phyloP scores from a whole-genome alignment of 129 eudicot species.

The carrot (Daucus carota) region DNA sequence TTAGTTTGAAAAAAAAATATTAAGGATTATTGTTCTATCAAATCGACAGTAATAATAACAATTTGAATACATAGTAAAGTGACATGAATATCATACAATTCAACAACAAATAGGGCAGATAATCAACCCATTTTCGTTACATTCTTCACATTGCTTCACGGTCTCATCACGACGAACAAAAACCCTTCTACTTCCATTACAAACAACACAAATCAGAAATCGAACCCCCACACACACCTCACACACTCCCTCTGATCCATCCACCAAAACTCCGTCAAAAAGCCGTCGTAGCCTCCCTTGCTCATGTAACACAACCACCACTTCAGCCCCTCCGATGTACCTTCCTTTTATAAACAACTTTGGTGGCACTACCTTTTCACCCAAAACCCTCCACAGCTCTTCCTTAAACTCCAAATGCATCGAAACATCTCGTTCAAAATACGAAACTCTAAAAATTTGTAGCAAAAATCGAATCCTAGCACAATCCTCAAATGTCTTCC shows the following conservation, averaged over 20 bases:
- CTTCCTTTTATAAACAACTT: constrained; percentile 77
- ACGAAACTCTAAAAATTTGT: constrained; percentile 47
- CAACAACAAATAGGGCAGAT: constrained; percentile 76
- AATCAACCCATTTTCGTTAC: constrained; percentile 81
- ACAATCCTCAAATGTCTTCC: constrained; percentile 86
- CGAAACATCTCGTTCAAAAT: constrained; percentile 67
- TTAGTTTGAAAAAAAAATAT: too few species aligned
- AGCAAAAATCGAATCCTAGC: constrained; percentile 53
- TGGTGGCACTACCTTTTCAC: constrained; percentile 62
- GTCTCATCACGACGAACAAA: constrained; percentile 24
- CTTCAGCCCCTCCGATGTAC: constrained; percentile 85
- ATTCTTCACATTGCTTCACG: constrained; percentile 38
- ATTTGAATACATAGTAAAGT: neutral
- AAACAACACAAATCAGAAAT: constrained; percentile 60
- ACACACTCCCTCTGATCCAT: constrained; percentile 35
- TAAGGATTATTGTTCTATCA: neutral
- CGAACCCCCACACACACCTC: constrained; percentile 65
- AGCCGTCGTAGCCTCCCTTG: constrained; percentile 66
- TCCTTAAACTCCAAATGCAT: constrained; percentile 72
- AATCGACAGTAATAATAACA: neutral
- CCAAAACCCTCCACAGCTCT: constrained; percentile 68
- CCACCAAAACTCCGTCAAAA: constrained; percentile 47
- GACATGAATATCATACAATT: neutral
- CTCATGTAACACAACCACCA: constrained; percentile 63
- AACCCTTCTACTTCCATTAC: constrained; percentile 71